These are phyloP conservation scores for Domatiomyces catenatus DNA, from an alignment of 2,329 filamentous ascomycete genomes.

Conservation along the genomic window DNA sequence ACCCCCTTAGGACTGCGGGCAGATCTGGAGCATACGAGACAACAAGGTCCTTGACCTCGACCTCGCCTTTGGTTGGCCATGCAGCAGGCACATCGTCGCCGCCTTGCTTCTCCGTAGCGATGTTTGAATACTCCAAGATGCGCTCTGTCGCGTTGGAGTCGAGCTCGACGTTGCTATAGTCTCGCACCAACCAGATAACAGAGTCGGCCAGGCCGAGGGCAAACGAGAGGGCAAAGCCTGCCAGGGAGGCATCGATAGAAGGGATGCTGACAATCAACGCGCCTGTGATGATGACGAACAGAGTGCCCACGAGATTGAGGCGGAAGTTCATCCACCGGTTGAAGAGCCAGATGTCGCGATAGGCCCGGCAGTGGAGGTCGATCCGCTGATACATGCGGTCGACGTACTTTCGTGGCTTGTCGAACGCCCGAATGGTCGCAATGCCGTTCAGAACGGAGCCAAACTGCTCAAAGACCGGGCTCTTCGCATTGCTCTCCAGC, in stretches of 20 bases:
- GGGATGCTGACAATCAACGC: conserved; percentile 47
- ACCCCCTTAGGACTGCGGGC: conserved; percentile 52
- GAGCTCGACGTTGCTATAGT: conserved; percentile 56
- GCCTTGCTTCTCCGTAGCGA: conserved; percentile 50
- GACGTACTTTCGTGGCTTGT: conserved; percentile 51
- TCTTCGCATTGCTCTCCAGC: conserved; percentile 61
- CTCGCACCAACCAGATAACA: conserved; percentile 50
- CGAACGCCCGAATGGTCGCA: conserved; percentile 60
- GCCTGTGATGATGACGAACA: conserved; percentile 53
- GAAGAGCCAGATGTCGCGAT: conserved; percentile 55
- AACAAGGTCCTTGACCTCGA: conserved; percentile 59
- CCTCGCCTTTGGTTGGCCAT: conserved; percentile 59
- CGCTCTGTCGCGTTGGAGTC: conserved; percentile 68
- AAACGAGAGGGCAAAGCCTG: conserved; percentile 62
- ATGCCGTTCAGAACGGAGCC: conserved; percentile 57
- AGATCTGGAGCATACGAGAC: conserved; percentile 58
- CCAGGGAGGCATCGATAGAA: conserved; percentile 51
- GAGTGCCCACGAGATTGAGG: conserved; percentile 52
- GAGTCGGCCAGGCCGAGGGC: conserved; percentile 51
- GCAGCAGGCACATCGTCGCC: conserved; percentile 49
- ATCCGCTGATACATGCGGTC: conserved; percentile 54
- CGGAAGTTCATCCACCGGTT: conserved; percentile 65
- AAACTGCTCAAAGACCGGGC: conserved; percentile 68
- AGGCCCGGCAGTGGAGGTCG: conserved; percentile 51
- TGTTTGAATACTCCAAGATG: conserved; percentile 57